Base-by-base conservation (phyloP, 1,139 yeast genomes). In the Kurtzmaniella quercitrusa region DNA sequence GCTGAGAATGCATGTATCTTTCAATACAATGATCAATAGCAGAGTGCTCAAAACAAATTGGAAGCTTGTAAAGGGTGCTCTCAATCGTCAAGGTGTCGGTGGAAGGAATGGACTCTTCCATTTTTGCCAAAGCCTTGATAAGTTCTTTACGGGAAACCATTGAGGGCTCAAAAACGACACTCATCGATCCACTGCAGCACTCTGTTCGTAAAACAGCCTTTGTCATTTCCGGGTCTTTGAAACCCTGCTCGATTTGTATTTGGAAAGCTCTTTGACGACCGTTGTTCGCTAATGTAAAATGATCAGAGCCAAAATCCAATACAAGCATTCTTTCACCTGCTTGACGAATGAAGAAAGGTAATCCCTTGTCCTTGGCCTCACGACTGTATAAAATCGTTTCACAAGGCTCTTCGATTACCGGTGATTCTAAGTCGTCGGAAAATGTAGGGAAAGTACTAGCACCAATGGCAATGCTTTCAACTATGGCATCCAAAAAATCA, bases 301-400 rank as follows among this genome's bases (percentile, higher is more conserved):
- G 44, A 10, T 55, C 55, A 23, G 50, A 50, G 6, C 66, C 68
- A 48, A 62, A 65, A 44, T 65, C 70, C 43, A 62, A 50, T 12
- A 63, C 46, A 16, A 65, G 44, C 67, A 64, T 60, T 5, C 53
- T 50, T 43, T 65, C 70, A 38, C 70, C 70, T 10, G 61, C 66
- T 45, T 64, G 69, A 43, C 69, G 52, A 27, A 61, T 51, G 8
- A 58, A 50, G 12, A 59, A 53, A 7, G 65, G 65, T 23, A 60
- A 41, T 4, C 19, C 29, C 7, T 23, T 23, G 7, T 40, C 43
- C 12, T 25, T 9, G 2, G 37, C 46, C n/a, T 43, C 41, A 12
- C 60, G 43, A 21, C 46, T 42, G 41, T 54, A 50, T 8, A 65
- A 48, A 25, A 60, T 47, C 11, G 56, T 52, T 15, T 36, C 16